Evolutionary conservation across 495 filamentous ascomycete species (phyloP), one percentile per base, ranked within the genome.

Genomic region (Neurospora sp.): DNA sequence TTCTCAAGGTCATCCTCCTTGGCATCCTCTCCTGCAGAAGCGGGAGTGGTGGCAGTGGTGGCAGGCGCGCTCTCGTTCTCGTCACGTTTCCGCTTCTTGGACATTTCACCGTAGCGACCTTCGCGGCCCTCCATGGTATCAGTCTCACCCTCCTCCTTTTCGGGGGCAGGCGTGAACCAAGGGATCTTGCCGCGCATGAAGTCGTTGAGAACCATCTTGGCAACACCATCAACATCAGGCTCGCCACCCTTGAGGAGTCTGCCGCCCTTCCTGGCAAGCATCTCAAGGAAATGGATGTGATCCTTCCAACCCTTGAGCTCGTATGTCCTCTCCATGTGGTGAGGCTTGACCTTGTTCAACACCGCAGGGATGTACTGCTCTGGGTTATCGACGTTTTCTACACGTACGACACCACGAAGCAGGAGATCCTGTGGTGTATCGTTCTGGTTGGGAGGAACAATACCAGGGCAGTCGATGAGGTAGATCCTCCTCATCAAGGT

Each of bases 401-500:
- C 93, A 72, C 96, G 86, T 65, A 97, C 93, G 7, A 96, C 94
- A 73, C 96, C 96, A 72, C 93, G 88, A 44, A 99, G 88, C n/a
- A 99, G 85, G 71, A 98, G 93, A 74, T 97, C 95, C 78, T 93
- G 87, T 59, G 92, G 90, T 0, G 90, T 92, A 76, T 98, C 95
- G 59, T 88, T 88, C 46, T 89, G 89, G 75, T 90, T 95, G 3
- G 96, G 94, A 9, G 96, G 95, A 10, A 98, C 96, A 38, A 99
- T 93, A 76, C 96, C 96, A 42, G 96, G 96, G 77, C 96, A 98
- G 78, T 98, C 96, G 76, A 98, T 98, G 70, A 99, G 86, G 79
- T 97, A 98, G 59, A 99, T 98, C 69, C 96, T 86, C 81, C 94
- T 94, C 94, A 97, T 98, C 70, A 99, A 81, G 1, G 95, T 98